Evolutionary conservation across 345 rosid species (phyloP).

Genomic region (Euphorbia pulcherrima): DNA sequence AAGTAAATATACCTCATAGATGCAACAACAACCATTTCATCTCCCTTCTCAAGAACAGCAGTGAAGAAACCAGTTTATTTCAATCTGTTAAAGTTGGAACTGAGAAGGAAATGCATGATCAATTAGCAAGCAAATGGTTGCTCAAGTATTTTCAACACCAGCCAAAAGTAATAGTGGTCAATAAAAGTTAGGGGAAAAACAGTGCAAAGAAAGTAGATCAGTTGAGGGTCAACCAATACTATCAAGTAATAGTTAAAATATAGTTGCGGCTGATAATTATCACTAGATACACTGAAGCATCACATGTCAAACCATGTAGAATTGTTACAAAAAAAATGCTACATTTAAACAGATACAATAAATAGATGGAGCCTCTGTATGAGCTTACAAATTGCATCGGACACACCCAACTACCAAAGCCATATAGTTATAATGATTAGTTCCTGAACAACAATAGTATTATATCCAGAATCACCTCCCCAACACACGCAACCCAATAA

Average conservation of each 20-base stretch:
- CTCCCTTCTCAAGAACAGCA: slow-evolving; percentile 77
- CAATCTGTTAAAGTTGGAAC: slow-evolving; percentile 83
- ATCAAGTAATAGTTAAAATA: background rate
- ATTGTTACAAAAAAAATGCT: background rate
- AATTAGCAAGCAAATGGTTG: background rate
- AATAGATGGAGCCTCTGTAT: background rate
- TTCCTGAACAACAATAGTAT: background rate
- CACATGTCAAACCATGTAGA: background rate
- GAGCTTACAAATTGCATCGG: background rate
- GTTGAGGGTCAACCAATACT: background rate
- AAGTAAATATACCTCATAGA: slow-evolving; percentile 60
- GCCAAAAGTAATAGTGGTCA: background rate
- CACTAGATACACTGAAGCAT: background rate
- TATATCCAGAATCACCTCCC: background rate
- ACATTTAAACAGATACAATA: background rate
- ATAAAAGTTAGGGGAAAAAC: background rate
- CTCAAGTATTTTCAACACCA: background rate
- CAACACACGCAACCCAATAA: slow-evolving; percentile 1
- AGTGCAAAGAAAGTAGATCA: background rate
- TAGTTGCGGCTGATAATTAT: background rate
- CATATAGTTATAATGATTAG: background rate
- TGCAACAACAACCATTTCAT: slow-evolving; percentile 78
- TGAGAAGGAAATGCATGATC: slow-evolving; percentile 25
- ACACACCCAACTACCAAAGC: background rate
- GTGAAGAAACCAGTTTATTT: slow-evolving; percentile 70